phyloP scores from a whole-genome alignment of 768 basidiomycete genomes.

The Pilatotrama ljubarskyi region DNA sequence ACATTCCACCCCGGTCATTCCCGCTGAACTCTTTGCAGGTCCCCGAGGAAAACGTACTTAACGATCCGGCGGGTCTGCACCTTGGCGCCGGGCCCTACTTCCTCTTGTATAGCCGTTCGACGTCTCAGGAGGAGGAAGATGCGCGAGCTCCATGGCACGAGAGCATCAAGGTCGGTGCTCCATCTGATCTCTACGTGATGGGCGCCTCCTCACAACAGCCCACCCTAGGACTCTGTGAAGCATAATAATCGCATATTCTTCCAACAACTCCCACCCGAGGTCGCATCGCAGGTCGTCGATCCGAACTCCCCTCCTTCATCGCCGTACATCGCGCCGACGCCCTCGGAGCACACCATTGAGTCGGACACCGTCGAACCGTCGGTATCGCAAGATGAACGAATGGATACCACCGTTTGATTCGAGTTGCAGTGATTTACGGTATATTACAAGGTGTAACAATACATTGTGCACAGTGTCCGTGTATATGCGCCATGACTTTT shows the following conservation, averaged over 20 bases:
- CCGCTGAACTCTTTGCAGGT: constrained; percentile 46
- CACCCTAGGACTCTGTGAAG: constrained; percentile 36
- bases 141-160: constrained; percentile 33
- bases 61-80: constrained; percentile 70
- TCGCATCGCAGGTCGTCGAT: constrained; percentile 25
- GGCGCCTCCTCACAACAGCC: neutral
- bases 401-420: constrained; percentile 18
- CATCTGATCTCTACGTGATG: neutral
- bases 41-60: constrained; percentile 65
- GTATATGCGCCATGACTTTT: neutral
- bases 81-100: constrained; percentile 77
- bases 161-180: constrained; percentile 29
- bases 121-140: constrained; percentile 29
- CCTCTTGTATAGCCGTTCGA: constrained; percentile 59
- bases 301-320: constrained; percentile 28
- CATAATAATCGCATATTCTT: constrained; percentile 40
- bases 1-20: neutral
- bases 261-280: constrained; percentile 32
- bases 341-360: constrained; percentile 24
- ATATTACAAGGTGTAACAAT: neutral
- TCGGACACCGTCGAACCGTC: constrained; percentile 25
- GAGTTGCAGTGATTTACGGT: neutral
- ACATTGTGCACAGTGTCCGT: neutral
- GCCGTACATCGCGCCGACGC: constrained; percentile 15
- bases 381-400: constrained; percentile 23